These are phyloP conservation scores for Candida morakotiae DNA, from an alignment of 805 yeast genomes.

Conservation along the genomic window DNA sequence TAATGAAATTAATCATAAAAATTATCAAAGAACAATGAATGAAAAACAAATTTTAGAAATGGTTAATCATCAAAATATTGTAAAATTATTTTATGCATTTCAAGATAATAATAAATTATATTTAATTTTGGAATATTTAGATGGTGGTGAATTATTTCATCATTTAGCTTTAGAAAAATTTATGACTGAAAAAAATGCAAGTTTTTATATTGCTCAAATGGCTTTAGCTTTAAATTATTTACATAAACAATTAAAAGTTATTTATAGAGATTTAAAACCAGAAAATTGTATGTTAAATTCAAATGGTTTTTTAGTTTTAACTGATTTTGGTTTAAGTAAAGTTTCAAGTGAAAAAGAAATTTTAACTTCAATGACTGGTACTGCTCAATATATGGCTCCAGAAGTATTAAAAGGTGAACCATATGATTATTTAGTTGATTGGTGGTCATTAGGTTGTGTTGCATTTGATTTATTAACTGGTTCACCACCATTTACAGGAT, in stretches of 20 bases:
- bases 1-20: conserved; percentile 27
- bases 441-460: conserved; percentile 48
- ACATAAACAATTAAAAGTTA: conserved; percentile 33
- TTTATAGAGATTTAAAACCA: conserved; percentile 42
- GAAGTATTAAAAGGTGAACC: conserved; percentile 39
- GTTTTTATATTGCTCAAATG: conserved; percentile 41
- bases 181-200: conserved; percentile 31
- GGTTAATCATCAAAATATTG: conserved; percentile 42
- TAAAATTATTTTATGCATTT: conserved; percentile 40
- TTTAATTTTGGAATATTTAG: conserved; percentile 39
- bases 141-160: conserved; percentile 44
- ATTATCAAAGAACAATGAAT: conserved; percentile 36
- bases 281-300: conserved; percentile 44
- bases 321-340: conserved; percentile 43
- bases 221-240: conserved; percentile 36
- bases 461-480: conserved; percentile 42
- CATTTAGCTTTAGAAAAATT: conserved; percentile 26
- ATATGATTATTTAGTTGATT: conserved; percentile 40
- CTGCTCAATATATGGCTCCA: conserved; percentile 47
- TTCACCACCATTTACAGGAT: conserved; percentile 43
- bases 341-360: conserved; percentile 21
- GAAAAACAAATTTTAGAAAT: conserved; percentile 38
- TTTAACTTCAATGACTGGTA: conserved; percentile 36
- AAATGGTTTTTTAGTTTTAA: conserved; percentile 37
- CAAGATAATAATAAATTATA: conserved; percentile 43